Evolutionary conservation across 2,329 filamentous ascomycete genomes (phyloP).

Genomic region (Juglanconis juglandina): DNA sequence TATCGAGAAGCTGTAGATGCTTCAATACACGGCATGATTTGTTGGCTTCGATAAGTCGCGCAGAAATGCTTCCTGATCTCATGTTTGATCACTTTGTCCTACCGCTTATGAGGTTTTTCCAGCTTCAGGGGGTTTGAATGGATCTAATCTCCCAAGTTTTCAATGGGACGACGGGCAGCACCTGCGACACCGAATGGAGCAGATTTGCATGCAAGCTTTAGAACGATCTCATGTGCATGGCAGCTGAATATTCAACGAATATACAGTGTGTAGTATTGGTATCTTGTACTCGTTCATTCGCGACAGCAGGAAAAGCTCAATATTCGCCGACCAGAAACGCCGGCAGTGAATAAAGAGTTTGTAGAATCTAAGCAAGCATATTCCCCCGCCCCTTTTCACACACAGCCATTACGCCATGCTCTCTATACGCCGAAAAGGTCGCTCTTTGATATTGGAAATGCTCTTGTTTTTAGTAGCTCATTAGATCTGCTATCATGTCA

Average conservation of each 20-base stretch:
- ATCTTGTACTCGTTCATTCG: neutral
- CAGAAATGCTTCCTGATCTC: neutral
- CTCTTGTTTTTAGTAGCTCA: conserved; percentile 30
- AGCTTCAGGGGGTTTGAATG: too few relatives aligned
- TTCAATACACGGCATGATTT: neutral
- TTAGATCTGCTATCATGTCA: conserved; percentile 28
- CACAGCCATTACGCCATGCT: neutral
- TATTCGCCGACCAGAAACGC: neutral
- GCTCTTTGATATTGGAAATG: neutral
- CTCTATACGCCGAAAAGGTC: neutral
- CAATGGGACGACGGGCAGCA: too few relatives aligned
- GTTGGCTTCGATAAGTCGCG: neutral
- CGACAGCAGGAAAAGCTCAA: neutral
- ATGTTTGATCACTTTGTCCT: neutral
- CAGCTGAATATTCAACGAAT: neutral
- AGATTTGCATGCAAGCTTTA: too few relatives aligned
- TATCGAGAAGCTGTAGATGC: conserved; percentile 31
- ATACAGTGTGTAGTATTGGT: neutral
- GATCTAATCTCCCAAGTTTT: too few relatives aligned
- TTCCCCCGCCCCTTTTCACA: neutral
- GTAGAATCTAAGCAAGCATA: neutral
- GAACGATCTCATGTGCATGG: too few relatives aligned
- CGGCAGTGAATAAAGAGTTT: neutral
- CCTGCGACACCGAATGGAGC: too few relatives aligned
- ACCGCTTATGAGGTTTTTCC: too few relatives aligned